phyloP scores from a whole-genome alignment of 2,329 filamentous ascomycete genomes.

The Talaromyces sp. region DNA sequence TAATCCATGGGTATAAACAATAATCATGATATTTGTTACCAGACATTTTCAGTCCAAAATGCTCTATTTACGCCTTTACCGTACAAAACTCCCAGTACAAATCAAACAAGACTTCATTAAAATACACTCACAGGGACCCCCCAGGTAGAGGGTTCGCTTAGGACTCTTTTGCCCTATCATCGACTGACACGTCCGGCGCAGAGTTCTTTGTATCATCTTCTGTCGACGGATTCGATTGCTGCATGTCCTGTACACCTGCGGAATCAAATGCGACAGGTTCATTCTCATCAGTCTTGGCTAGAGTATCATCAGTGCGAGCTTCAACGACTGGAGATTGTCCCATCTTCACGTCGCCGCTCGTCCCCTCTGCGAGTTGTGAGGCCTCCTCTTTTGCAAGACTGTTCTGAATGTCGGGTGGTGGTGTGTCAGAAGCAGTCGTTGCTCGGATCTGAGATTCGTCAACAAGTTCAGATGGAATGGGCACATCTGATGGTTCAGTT shows the following conservation, averaged over 20 bases:
- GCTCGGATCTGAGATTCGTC: background rate
- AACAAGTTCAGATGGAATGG: constrained; percentile 15
- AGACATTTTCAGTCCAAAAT: background rate
- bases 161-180: background rate
- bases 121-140: too few species aligned
- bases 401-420: constrained; percentile 45
- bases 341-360: background rate
- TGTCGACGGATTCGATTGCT: background rate
- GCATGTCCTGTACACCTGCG: background rate
- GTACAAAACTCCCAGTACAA: background rate
- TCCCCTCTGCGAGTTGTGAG: background rate
- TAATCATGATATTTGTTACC: background rate
- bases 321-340: background rate
- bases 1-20: background rate
- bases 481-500: background rate
- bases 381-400: constrained; percentile 31
- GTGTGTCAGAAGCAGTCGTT: constrained; percentile 23
- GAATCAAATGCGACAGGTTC: background rate
- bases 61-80: background rate
- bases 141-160: background rate
- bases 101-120: background rate
- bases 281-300: background rate
- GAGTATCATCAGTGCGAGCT: background rate
- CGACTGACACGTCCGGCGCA: background rate
- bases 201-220: background rate